These are phyloP conservation scores for Rubus idaeus DNA, from an alignment of 306 rosid species.

Conservation along the genomic window DNA sequence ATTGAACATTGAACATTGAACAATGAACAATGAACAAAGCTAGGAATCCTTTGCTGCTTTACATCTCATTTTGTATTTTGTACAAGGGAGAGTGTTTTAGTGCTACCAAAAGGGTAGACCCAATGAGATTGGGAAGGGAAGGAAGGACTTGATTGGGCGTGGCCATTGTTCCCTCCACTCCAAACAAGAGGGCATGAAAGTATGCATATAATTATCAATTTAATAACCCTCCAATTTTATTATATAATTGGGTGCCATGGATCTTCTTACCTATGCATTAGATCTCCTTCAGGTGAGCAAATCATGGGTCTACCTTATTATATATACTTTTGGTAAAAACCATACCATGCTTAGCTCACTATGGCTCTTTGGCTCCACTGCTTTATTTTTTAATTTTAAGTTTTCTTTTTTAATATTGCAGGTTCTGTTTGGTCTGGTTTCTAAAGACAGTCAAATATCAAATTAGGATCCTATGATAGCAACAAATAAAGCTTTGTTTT, in stretches of 20 bases:
- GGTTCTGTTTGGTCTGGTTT: constrained; percentile 25
- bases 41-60: constrained; percentile 36
- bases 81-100: constrained; percentile 39
- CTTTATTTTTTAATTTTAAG: constrained; percentile 7
- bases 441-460: constrained; percentile 4
- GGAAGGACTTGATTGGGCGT: constrained; percentile 46
- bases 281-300: constrained; percentile 71
- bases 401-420: not conserved
- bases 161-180: constrained; percentile 89
- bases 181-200: constrained; percentile 72
- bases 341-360: constrained; percentile 27
- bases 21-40: not conserved
- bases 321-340: constrained; percentile 17
- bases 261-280: constrained; percentile 68
- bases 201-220: constrained; percentile 28
- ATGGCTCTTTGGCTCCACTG: constrained; percentile 18
- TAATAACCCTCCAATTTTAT: constrained; percentile 19
- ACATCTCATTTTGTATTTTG: constrained; percentile 29
- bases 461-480: constrained; percentile 8
- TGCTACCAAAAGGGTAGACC: constrained; percentile 69
- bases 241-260: constrained; percentile 38
- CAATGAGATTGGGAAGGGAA: constrained; percentile 48
- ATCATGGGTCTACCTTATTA: constrained; percentile 49
- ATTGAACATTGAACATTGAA: too few species aligned
- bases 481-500: not conserved